A percentile compares a stretch with the other conserved stretches of the same genome.
These are phyloP conservation scores for Suillus cothurnatus DNA, from an alignment of 768 basidiomycete species.

Conservation along the genomic window DNA sequence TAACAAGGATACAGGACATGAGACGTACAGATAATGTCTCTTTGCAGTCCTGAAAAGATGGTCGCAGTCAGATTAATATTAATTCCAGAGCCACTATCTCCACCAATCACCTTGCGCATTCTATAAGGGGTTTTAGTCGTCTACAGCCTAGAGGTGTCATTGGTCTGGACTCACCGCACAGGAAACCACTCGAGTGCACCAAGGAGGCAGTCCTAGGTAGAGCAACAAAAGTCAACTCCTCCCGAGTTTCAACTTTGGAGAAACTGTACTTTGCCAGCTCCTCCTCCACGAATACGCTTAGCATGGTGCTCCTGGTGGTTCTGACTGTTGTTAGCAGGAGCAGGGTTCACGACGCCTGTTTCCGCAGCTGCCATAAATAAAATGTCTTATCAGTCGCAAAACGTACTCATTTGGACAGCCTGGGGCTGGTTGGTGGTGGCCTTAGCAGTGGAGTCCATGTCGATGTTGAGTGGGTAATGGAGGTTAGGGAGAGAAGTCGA, in stretches of 20 bases:
- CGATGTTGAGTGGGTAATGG: constrained; percentile 21
- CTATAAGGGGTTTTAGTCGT: constrained; percentile 32
- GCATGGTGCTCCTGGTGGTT: constrained; percentile 48
- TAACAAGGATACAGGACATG: not conserved
- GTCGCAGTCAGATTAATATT: not conserved
- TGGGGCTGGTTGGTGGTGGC: constrained; percentile 56
- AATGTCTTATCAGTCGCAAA: too few species aligned
- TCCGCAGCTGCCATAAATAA: not conserved
- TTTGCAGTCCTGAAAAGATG: constrained; percentile 53
- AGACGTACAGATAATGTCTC: constrained; percentile 69
- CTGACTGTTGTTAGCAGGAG: constrained; percentile 37
- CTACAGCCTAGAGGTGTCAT: not conserved
- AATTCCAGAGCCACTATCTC: not conserved
- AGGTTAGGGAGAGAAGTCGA: not conserved
- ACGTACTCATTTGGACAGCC: constrained; percentile 67
- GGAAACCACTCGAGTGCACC: constrained; percentile 64
- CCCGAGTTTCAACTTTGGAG: not conserved
- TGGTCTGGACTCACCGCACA: constrained; percentile 56
- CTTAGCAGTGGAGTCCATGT: constrained; percentile 35
- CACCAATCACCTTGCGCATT: constrained; percentile 61
- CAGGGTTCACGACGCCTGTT: constrained; percentile 50
- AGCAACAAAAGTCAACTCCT: constrained; percentile 5
- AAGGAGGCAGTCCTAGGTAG: constrained; percentile 64
- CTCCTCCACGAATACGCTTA: constrained; percentile 69
- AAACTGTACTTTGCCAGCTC: constrained; percentile 58